Conservation (phyloP, 2,329 filamentous ascomycete genomes). For the Diaporthe vexans region DNA sequence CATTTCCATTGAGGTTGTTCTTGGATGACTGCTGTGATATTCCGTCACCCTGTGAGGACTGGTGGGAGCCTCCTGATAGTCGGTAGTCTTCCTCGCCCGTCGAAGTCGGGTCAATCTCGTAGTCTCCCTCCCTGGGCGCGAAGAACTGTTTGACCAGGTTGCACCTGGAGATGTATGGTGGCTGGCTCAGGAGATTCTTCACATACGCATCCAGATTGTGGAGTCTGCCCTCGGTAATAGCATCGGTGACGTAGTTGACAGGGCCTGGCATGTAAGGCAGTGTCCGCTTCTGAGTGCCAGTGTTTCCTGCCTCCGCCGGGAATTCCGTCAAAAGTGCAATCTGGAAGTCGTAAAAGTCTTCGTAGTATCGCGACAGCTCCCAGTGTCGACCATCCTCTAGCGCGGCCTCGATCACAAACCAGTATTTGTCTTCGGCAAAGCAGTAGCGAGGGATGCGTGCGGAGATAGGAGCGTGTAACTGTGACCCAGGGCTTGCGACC, state of each 20-base stretch:
- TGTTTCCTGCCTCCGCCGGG: constrained; percentile 92
- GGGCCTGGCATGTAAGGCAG: constrained; percentile 98
- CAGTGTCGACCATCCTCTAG: constrained; percentile 92
- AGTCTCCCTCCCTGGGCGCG: constrained; percentile 89
- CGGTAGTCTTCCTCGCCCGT: constrained; percentile 79
- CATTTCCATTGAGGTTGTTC: constrained; percentile 72
- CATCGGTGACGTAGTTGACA: constrained; percentile 97
- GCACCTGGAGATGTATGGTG: constrained; percentile 86
- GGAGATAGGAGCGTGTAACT: constrained; percentile 81
- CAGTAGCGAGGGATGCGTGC: constrained; percentile 94
- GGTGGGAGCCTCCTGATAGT: constrained; percentile 78
- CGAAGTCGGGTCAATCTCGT: constrained; percentile 84
- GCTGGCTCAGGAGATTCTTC: constrained; percentile 88
- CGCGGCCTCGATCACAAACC: constrained; percentile 95
- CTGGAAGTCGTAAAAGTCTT: constrained; percentile 99
- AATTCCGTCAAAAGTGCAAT: constrained; percentile 94
- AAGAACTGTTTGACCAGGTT: constrained; percentile 92
- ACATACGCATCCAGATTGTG: constrained; percentile 97
- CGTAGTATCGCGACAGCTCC: constrained; percentile 95
- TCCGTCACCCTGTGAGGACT: constrained; percentile 73
- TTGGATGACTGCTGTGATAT: constrained; percentile 76
- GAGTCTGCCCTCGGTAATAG: constrained; percentile 92
- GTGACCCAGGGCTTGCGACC: constrained; percentile 59
- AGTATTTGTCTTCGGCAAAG: constrained; percentile 98
- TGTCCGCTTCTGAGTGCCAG: constrained; percentile 81